Evolutionary conservation across 2,329 filamentous ascomycete species (phyloP), one percentile per base, ranked within the genome.

Genomic region (Microdochium trichocladiopsis): DNA sequence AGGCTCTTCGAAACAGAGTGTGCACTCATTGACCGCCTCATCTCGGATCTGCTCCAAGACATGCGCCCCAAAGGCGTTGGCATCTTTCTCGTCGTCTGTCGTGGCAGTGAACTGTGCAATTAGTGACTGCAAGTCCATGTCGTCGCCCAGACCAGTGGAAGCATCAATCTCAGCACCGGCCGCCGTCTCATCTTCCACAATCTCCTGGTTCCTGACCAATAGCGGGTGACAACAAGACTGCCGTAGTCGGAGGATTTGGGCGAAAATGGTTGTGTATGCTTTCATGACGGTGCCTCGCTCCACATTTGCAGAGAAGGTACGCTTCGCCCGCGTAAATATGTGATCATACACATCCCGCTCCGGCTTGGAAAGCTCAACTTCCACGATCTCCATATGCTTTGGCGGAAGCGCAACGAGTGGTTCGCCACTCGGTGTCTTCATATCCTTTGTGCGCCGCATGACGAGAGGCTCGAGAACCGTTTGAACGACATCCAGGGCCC

Each of bases 401-500:
- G 84, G 79, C 2, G 94, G 94, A 6, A 99, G 72, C 0, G 88
- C 83, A 1, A 99, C 93, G 3, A 99, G 71, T 1, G 73, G 76
- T 28, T 74, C 60, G 6, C 94, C 94, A 51, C 88, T 83, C 0
- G 94, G 93, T 0, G 91, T 97, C 70, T 90, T 95, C 94, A 99
- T 99, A 56, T 96, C 92, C 66, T 99, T 99, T 0, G 94, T 99
- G 55, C 94, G 82, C 47, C 94, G 83, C 68, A 99, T 84, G 9
- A 99, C 94, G n/a, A 99, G 73, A 8, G 94, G 94, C 65, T 99
- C 94, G 4, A 99, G 73, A 0, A 99, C 93, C 0, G 93, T 99
- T 66, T 99, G 94, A 2, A 99, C 94, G 2, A 99, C 94, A 64
- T 97, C 94, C 8, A 99, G 76, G 1, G 94, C 94, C 4, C 92